Evolutionary conservation across 345 rosid genomes (phyloP), one percentile per base, ranked within the genome.

Genomic region (Rhizophora mangle): DNA sequence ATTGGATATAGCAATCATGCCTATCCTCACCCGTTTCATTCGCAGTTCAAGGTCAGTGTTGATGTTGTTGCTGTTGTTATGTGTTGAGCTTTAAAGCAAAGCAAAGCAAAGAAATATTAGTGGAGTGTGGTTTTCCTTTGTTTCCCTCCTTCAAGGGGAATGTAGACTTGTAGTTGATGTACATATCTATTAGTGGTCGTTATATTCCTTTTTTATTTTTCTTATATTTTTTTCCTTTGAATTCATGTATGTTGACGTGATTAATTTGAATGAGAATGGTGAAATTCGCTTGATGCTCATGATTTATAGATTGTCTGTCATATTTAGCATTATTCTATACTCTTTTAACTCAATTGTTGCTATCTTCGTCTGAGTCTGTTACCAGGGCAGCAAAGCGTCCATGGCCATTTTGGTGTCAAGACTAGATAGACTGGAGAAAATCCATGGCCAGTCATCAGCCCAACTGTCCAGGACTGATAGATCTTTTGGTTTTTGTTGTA

Each of bases 1-100:
- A 70, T 87, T 80, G 97, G 90, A 67, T 92, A 85, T 85, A 87
- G 86, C 91, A 80, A 72, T 78, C 96, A 90, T 75, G 94, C 85
- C 77, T 95, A 85, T 85, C 96, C 87, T 69, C 79, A 86, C 73
- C 91, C 96, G 31, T 92, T 87, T 90, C 98, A 92, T 89, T 89
- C 97, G 81, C 97, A 92, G 96, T 96, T 84, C 83, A 96, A 96
- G 99, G 99, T 96, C 88, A 92, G 99, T 91, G 84, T 78, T 82
- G 68, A 58, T 51, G 74, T 52, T 68, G 73, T 51, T 51, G 74
- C 52, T 72, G 73, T 51, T 61, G 76, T 20, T 67, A 54, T 66
- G 62, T 56, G 65, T 72, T 70, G 68, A 65, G 37, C 32, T 70
- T 67, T 24, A 54, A 61, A 57, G 71, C 56, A 60, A 34, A 53